Base-by-base conservation (phyloP, 2,329 filamentous ascomycete species). In the Fusarium mundagurra region DNA sequence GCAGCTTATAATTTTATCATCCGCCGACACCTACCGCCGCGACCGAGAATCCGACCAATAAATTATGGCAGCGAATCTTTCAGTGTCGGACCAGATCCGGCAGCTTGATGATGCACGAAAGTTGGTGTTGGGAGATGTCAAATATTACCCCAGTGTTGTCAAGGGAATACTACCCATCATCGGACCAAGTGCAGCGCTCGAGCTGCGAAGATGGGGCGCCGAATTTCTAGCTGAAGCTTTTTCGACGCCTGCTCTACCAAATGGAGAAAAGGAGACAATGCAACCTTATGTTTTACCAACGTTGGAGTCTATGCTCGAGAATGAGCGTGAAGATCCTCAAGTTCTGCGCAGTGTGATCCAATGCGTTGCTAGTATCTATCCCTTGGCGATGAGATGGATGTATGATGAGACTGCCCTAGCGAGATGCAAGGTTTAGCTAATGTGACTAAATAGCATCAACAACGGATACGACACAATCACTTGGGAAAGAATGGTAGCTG, bases 191-290 rank as follows among this genome's bases (percentile, higher is more conserved):
- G 89, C 94, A 73, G 89, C 90, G 70, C 84, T 98, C 64, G 94
- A 97, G 83, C 86, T 98, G 79, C 93, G 95, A 83, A 88, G 95
- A 92, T 99, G 96, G 96, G 96, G 96, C 33, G 92, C 95, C 72
- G 95, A 98, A 71, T 99, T 99, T 81, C 87, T 99, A 48, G 95
- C 96, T 64, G 96, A 99, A 86, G 95, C 95, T 6, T 98, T 99
- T 84, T 93, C 96, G 65, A 97, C 94, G 69, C 96, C 97, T n/a
- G 91, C 93, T 29, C 88, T 98, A 78, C 86, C 92, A 27, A 87
- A 90, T 67, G 88, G 92, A 60, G 91, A 93, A 82, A 99, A 98
- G 87, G 94, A 92, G 86, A 91, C 91, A 70, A 87, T 96, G 84
- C 91, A 92, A 75, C 86, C 94, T 68, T 89, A 90, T 69, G 94